Conservation (phyloP, 768 basidiomycete species). For the Naematelia aurantialba region DNA sequence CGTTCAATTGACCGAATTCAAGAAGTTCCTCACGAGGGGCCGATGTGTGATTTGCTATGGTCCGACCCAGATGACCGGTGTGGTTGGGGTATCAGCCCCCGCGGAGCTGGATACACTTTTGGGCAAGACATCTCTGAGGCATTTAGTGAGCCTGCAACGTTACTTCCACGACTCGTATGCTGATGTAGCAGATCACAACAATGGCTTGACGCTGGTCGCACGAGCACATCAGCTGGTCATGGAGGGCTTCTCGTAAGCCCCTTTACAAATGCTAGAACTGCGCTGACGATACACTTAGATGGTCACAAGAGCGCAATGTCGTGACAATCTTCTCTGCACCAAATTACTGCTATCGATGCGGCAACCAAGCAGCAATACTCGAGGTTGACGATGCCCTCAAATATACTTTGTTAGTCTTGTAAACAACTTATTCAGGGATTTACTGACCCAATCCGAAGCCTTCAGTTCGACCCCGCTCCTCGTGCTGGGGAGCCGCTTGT, state of each 20-base stretch:
- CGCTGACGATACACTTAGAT: constrained; percentile 62
- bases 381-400: constrained; percentile 75
- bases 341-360: constrained; percentile 99
- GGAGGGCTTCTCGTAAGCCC: constrained; percentile 46
- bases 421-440: constrained; percentile 13
- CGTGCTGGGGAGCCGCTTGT: constrained; percentile 97
- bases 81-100: constrained; percentile 98
- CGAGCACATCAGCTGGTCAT: constrained; percentile 90
- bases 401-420: constrained; percentile 52
- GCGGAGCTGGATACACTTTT: constrained; percentile 98
- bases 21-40: constrained; percentile 98
- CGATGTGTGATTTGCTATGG: constrained; percentile 99
- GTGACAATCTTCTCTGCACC: constrained; percentile 99
- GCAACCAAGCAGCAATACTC: constrained; percentile 99
- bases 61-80: constrained; percentile 99
- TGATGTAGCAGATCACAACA: constrained; percentile 71
- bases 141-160: constrained; percentile 58
- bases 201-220: constrained; percentile 92
- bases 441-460: constrained; percentile 56
- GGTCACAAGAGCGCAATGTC: constrained; percentile 98
- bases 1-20: constrained; percentile 98
- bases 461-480: constrained; percentile 99
- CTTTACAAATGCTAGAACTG: constrained; percentile 5
- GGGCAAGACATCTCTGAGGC: constrained; percentile 99
- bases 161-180: not conserved